Evolutionary conservation across 75 land plant genomes (phyloP).

Genomic region (Adiantum capillusveneris): DNA sequence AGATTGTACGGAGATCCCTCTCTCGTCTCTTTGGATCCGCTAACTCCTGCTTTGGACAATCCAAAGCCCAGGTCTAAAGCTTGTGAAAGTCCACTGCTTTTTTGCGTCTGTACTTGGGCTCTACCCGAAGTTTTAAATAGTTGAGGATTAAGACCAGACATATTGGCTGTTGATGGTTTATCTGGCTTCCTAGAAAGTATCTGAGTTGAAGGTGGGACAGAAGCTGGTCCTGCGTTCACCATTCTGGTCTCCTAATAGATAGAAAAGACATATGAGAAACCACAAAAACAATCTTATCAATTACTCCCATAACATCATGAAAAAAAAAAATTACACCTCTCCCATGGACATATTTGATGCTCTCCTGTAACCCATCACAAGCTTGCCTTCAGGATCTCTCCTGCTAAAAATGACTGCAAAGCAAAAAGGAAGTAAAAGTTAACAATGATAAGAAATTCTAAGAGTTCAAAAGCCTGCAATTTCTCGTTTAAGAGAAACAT

Average conservation of each 20-base stretch:
- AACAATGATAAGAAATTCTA: too few relatives aligned
- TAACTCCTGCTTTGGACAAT: slow-evolving; percentile 20
- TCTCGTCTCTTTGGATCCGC: slow-evolving; percentile 11
- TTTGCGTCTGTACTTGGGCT: slow-evolving; percentile 10
- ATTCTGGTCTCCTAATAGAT: neutral
- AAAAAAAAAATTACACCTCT: slow-evolving; percentile 29
- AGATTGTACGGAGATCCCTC: slow-evolving; percentile 25
- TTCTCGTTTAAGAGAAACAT: too few relatives aligned
- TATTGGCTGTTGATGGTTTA: too few relatives aligned
- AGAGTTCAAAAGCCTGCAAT: too few relatives aligned
- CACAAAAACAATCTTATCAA: too few relatives aligned
- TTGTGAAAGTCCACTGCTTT: slow-evolving; percentile 11
- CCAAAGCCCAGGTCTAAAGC: slow-evolving; percentile 18
- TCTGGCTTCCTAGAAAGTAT: too few relatives aligned
- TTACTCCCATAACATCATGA: too few relatives aligned
- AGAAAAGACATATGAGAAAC: too few relatives aligned
- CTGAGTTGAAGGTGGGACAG: too few relatives aligned
- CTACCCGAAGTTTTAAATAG: too few relatives aligned
- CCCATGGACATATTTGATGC: slow-evolving; percentile 47
- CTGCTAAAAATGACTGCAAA: slow-evolving; percentile 84
- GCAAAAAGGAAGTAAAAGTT: slow-evolving; percentile 16
- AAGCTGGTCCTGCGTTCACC: too few relatives aligned
- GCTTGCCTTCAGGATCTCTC: slow-evolving; percentile 86
- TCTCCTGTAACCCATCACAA: slow-evolving; percentile 92
- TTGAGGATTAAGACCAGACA: too few relatives aligned